Evolutionary conservation across 192 early-diverging fungal genomes (phyloP), one percentile per base, ranked within the genome.

Genomic region (Obelidium mucronatum): DNA sequence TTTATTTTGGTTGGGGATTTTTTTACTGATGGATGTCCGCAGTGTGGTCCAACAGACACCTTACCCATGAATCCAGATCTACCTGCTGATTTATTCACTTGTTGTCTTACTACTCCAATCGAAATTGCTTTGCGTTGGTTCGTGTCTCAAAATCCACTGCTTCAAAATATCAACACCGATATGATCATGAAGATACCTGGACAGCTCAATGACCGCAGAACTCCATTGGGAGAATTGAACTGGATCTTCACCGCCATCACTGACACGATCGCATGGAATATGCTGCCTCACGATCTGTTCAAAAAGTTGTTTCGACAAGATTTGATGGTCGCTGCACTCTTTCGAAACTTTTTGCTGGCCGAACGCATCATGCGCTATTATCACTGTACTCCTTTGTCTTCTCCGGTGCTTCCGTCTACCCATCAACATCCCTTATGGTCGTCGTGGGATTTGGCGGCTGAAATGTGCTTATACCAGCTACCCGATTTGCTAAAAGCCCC

Each of bases 171-270:
- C 44, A 94, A 92, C 0, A 83, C 91, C n/a, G 93, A 95, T 24
- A 94, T 97, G 91, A 94, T 97, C 34, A 84, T 89, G 53, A 88
- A 91, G 64, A 85, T 96, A 26, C 96, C 96, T 2, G 97, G 97
- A 36, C 83, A 91, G 34, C 83, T 94, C 33, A 92, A 92, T 78
- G 96, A 97, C 72, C 90, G 97, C 39, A 89, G 95, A 22, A 96
- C 97, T 22, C 95, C 97, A 0, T 85, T 98, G 17, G 97, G 97
- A 53, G 97, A 99, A 84, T 87, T 99, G 65, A 98, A 98, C 76
- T 99, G 97, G 97, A 97, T 99, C 22, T 97, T 99, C 77, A 98
- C 96, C 3, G 92, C 97, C 31, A 94, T 99, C 54, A 99, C 96
- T 0, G 97, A 99, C 80, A 98, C 96, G 4, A 99, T 99, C 68